Percentiles rank a stretch among this genome's conserved stretches.
Evolutionary conservation across 129 eudicot genomes (phyloP).

Genomic region (Kitagawia praeruptora): DNA sequence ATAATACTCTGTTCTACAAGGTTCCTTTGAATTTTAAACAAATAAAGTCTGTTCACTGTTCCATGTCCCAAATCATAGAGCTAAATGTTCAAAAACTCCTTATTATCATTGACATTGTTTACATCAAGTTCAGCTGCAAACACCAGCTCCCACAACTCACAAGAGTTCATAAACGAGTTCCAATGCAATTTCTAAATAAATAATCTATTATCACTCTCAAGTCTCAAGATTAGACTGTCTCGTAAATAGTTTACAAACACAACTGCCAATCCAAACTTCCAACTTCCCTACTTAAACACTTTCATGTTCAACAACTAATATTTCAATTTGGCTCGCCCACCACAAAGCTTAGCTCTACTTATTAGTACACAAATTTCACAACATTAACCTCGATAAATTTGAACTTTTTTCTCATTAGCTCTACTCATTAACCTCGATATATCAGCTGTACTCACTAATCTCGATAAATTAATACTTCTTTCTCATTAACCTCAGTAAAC

Average conservation of each 20-base stretch:
- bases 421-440: too few relatives aligned
- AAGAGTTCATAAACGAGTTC: too few relatives aligned
- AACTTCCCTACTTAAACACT: neutral
- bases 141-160: neutral
- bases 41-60: neutral
- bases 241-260: too few relatives aligned
- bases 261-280: neutral
- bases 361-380: neutral
- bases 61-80: neutral
- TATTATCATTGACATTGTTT: neutral
- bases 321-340: neutral
- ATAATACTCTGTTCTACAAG: too few relatives aligned
- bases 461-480: too few relatives aligned
- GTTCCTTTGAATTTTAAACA: too few relatives aligned
- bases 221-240: neutral
- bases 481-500: too few relatives aligned
- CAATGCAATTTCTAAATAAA: neutral
- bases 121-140: neutral
- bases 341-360: neutral
- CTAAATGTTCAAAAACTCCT: neutral
- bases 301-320: neutral
- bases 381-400: neutral
- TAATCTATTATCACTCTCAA: neutral
- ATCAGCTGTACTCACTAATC: too few relatives aligned
- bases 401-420: too few relatives aligned